Evolutionary conservation across 177 flowering plant genomes (phyloP), one percentile per base, ranked within the genome.

Genomic region (Vitis hybrid): DNA sequence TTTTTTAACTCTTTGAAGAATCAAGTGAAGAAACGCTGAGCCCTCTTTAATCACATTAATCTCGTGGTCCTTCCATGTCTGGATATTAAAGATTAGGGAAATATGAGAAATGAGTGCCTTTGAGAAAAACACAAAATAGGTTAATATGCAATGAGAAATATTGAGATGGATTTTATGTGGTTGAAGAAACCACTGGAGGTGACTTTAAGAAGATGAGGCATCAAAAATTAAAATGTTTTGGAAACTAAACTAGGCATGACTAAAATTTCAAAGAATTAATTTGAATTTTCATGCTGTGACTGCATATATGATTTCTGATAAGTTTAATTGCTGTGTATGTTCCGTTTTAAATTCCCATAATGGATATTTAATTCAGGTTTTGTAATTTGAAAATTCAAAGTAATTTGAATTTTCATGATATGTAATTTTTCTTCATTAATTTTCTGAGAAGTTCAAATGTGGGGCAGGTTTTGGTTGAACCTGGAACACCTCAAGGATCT

Each of bases 401-500:
- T 62, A 48, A 14, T 17, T 18, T 26, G 9, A n/a, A 32, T 18
- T 45, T 17, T 57, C 21, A 4, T 68, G 59, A 18, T 19, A 1
- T 21, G 18, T 59, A 11, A 48, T 8, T 11, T 64, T 19, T 57
- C 6, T 10, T 30, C 13, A n/a, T 21, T 2, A 7, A 10, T 67
- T 32, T 67, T 30, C 64, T 60, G 48, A 69, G 21, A 62, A 9
- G 3, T 56, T 58, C 45, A 59, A 68, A 55, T 69, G 58, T 76
- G 67, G 70, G 69, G 59, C 82, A 96, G 99, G 92, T 96, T 75
- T 80, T 96, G 81, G 85, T 96, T 68, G 99, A 96, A 80, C 99
- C 98, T 26, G 97, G 98, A 75, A 93, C 99, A 14, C 99, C 99
- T 18, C 89, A 93, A 55, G 98, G 99, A 70, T 92, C 80, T 58